These are phyloP conservation scores for Pleurotus platypus DNA, from an alignment of 768 basidiomycete species.

Conservation along the genomic window DNA sequence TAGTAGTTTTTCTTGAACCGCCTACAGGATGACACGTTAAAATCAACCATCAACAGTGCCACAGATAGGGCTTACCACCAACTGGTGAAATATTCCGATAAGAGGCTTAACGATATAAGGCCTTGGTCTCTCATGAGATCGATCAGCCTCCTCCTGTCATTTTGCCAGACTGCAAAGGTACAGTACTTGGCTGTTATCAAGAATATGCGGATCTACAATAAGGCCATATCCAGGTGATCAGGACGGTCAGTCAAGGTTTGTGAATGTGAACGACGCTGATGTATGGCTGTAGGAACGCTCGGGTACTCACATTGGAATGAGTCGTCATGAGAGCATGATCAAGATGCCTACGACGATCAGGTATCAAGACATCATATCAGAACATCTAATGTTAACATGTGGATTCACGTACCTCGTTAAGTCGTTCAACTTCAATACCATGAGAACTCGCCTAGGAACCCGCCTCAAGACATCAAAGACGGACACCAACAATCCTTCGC, in stretches of 20 bases:
- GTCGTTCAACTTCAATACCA: constrained; percentile 86
- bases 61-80: constrained; percentile 60
- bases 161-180: constrained; percentile 71
- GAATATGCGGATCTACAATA: constrained; percentile 74
- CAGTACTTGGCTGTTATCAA: constrained; percentile 90
- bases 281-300: too few species aligned
- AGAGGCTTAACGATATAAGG: constrained; percentile 42
- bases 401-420: constrained; percentile 59
- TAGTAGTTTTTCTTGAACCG: constrained; percentile 52
- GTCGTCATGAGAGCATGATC: constrained; percentile 68
- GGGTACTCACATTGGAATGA: constrained; percentile 57
- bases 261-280: too few species aligned
- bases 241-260: not conserved
- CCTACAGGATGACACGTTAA: constrained; percentile 33
- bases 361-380: not conserved
- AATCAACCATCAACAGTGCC: too few species aligned
- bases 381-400: not conserved
- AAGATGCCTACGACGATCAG: not conserved
- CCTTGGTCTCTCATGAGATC: constrained; percentile 47
- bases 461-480: constrained; percentile 86
- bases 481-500: constrained; percentile 78
- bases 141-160: constrained; percentile 49
- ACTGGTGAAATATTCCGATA: constrained; percentile 46
- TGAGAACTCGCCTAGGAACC: constrained; percentile 79
- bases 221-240: not conserved